These are phyloP conservation scores for Citrus reticulata DNA, from an alignment of 345 rosid genomes.

Conservation along the genomic window DNA sequence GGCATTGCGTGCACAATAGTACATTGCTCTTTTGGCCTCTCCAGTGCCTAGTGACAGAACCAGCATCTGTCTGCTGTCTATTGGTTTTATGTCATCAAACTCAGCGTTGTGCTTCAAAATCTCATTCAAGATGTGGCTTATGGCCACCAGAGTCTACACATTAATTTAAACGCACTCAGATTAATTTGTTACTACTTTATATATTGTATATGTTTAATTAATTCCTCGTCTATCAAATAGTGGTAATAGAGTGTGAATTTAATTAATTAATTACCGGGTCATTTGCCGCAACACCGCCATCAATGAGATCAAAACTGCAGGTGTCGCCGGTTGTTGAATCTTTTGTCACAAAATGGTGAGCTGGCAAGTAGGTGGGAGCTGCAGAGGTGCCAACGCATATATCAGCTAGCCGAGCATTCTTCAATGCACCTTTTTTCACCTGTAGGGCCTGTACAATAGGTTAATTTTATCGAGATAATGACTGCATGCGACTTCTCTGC, in stretches of 20 bases:
- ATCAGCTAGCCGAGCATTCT: constrained; percentile 24
- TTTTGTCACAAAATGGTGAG: constrained; percentile 16
- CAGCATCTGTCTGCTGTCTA: neutral
- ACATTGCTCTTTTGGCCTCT: neutral
- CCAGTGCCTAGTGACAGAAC: neutral
- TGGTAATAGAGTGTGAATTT: too few species aligned
- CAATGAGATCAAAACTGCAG: constrained; percentile 20
- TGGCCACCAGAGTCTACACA: constrained; percentile 7
- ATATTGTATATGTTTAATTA: too few species aligned
- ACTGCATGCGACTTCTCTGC: too few species aligned
- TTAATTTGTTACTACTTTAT: too few species aligned
- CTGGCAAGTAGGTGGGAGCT: constrained; percentile 28
- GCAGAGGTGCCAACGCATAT: constrained; percentile 28
- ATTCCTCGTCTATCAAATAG: too few species aligned
- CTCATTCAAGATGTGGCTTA: constrained; percentile 12
- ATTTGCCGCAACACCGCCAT: constrained; percentile 31
- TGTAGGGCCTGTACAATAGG: too few species aligned
- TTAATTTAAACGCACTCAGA: neutral
- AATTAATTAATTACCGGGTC: constrained; percentile 22
- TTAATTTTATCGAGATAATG: too few species aligned
- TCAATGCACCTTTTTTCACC: too few species aligned
- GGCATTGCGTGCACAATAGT: constrained; percentile 16
- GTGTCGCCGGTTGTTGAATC: neutral
- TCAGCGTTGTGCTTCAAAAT: neutral
- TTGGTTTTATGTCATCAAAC: neutral